A percentile compares a stretch with the other conserved stretches of the same genome.
Conservation (phyloP, 2,329 filamentous ascomycete species). For the Fusarium kyushuense region DNA sequence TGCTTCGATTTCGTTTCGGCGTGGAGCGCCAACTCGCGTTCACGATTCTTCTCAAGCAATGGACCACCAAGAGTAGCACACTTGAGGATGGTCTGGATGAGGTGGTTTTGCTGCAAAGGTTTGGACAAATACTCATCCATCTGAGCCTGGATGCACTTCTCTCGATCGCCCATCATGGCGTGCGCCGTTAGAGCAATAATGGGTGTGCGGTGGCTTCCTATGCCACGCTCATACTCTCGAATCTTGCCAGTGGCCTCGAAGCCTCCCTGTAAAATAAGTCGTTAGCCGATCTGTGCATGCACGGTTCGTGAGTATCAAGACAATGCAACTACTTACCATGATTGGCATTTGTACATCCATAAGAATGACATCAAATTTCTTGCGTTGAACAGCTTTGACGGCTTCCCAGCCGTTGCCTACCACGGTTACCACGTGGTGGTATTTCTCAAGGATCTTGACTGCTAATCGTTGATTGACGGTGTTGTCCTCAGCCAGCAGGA, state of each 20-base stretch:
- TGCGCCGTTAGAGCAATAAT: slow-evolving; percentile 98
- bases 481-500: slow-evolving; percentile 95
- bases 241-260: slow-evolving; percentile 98
- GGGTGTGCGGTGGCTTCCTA: slow-evolving; percentile 84
- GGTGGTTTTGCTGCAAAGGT: slow-evolving; percentile 93
- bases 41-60: slow-evolving; percentile 80
- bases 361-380: slow-evolving; percentile 93
- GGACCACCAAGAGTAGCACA: slow-evolving; percentile 92
- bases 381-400: slow-evolving; percentile 89
- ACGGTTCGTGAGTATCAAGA: not conserved
- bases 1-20: slow-evolving; percentile 61
- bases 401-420: slow-evolving; percentile 96
- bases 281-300: slow-evolving; percentile 51
- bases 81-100: slow-evolving; percentile 97
- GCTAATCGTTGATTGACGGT: slow-evolving; percentile 96
- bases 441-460: slow-evolving; percentile 97
- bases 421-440: slow-evolving; percentile 91
- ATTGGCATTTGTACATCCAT: slow-evolving; percentile 99
- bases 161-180: slow-evolving; percentile 97
- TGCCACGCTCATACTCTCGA: slow-evolving; percentile 88
- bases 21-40: slow-evolving; percentile 67
- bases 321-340: slow-evolving; percentile 72
- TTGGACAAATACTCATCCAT: slow-evolving; percentile 99
- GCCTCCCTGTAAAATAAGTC: slow-evolving; percentile 72
- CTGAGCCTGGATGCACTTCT: slow-evolving; percentile 97